Conservation (phyloP, 2,329 filamentous ascomycete species). For the Aspergillus udagawae region DNA sequence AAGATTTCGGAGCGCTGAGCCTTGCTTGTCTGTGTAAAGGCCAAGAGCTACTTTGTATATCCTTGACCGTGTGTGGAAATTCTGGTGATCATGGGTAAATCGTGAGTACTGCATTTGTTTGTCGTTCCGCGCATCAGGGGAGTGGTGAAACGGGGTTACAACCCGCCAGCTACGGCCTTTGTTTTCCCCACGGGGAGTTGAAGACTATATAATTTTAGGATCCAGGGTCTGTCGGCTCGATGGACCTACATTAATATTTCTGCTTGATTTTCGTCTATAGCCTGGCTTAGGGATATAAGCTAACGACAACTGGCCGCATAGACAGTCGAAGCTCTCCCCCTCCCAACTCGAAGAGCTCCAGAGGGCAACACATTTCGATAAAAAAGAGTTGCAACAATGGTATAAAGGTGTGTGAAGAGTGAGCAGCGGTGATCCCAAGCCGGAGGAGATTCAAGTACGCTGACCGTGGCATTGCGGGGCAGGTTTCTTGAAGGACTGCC, state of each 20-base stretch:
- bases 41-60: not conserved
- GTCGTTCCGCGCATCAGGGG: constrained; percentile 6
- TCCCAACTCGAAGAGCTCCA: constrained; percentile 94
- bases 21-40: not conserved
- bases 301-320: constrained; percentile 35
- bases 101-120: constrained; percentile 25
- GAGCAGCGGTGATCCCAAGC: not conserved
- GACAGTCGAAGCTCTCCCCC: constrained; percentile 96
- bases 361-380: constrained; percentile 97
- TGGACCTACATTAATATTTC: not conserved
- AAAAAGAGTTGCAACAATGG: constrained; percentile 99
- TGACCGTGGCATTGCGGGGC: constrained; percentile 14
- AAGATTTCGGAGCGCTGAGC: constrained; percentile 1
- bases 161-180: not conserved
- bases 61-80: not conserved
- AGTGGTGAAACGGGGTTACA: not conserved
- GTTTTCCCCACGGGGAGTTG: not conserved
- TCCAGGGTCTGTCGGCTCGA: not conserved
- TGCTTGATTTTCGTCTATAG: not conserved
- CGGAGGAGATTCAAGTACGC: not conserved
- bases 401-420: constrained; percentile 74
- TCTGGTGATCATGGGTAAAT: constrained; percentile 32
- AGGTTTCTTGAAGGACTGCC: constrained; percentile 99
- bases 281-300: not conserved
- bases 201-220: not conserved